Percentiles rank a stretch among this genome's conserved stretches.
Conservation (phyloP, 768 basidiomycete species). For the Psilocybe subaeruginosa region DNA sequence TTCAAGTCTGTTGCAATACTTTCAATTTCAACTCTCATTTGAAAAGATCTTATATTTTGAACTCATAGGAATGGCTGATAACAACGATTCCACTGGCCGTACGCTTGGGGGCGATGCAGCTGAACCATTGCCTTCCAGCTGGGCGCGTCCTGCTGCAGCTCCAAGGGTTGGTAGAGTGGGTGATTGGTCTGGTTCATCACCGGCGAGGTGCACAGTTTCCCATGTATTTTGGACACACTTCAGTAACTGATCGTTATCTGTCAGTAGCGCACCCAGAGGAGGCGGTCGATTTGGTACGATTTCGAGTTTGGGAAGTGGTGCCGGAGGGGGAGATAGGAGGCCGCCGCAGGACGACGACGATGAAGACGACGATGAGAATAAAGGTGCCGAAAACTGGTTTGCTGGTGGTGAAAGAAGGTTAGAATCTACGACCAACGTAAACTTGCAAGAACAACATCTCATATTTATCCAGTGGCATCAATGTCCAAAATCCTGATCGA, state of each 20-base stretch:
- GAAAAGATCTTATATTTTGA: not conserved
- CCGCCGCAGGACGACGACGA: constrained; percentile 54
- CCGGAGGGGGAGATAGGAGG: constrained; percentile 13
- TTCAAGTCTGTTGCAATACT: not conserved
- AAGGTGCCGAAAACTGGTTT: constrained; percentile 74
- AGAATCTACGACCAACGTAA: constrained; percentile 1
- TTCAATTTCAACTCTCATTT: not conserved
- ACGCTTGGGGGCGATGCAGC: constrained; percentile 50
- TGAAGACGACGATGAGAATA: constrained; percentile 48
- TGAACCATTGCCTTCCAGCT: constrained; percentile 51
- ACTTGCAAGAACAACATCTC: not conserved
- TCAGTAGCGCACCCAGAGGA: constrained; percentile 17
- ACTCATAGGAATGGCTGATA: constrained; percentile 38
- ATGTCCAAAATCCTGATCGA: constrained; percentile 81
- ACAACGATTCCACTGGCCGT: constrained; percentile 40
- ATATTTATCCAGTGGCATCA: constrained; percentile 68
- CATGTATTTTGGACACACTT: not conserved
- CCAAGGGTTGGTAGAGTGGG: constrained; percentile 58
- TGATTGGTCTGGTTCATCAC: constrained; percentile 39
- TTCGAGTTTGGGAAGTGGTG: constrained; percentile 26
- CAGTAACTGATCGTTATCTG: not conserved
- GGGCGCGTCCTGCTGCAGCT: constrained; percentile 40
- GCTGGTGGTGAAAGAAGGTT: constrained; percentile 96
- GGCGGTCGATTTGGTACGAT: constrained; percentile 32
- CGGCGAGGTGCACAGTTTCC: constrained; percentile 28